A percentile compares a stretch with the other conserved stretches of the same genome.
phyloP scores from a whole-genome alignment of 768 basidiomycete species.

The Suillus americanus region DNA sequence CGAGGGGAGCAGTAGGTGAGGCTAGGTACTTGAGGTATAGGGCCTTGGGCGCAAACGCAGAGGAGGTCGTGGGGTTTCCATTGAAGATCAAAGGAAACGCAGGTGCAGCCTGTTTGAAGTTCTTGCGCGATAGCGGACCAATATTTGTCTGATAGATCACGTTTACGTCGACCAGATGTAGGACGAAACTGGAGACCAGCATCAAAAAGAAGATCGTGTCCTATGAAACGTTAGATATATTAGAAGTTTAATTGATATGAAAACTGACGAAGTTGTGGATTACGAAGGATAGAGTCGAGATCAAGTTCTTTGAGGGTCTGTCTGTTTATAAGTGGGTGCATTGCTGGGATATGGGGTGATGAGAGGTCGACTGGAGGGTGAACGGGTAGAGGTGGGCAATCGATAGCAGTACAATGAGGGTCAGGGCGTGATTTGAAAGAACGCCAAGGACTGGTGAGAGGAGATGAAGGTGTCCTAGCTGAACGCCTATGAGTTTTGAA shows the following conservation, averaged over 20 bases:
- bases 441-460: conserved; percentile 29
- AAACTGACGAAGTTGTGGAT: conserved; percentile 85
- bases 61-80: conserved; percentile 54
- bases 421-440: conserved; percentile 23
- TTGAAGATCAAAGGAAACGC: conserved; percentile 67
- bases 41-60: conserved; percentile 53
- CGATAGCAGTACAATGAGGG: conserved; percentile 19
- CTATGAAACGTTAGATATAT: conserved; percentile 35
- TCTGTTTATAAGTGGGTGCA: conserved; percentile 77
- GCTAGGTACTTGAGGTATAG: conserved; percentile 41
- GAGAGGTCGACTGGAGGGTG: conserved; percentile 39
- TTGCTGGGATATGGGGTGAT: conserved; percentile 62
- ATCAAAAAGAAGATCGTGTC: conserved; percentile 90
- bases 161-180: conserved; percentile 70
- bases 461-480: conserved; percentile 18
- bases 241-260: conserved; percentile 6
- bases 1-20: conserved; percentile 44
- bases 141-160: conserved; percentile 73
- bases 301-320: conserved; percentile 85
- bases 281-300: conserved; percentile 79
- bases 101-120: conserved; percentile 80
- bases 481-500: conserved; percentile 18
- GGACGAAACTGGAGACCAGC: conserved; percentile 81
- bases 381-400: conserved; percentile 20
- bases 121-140: conserved; percentile 83